Percentiles rank a stretch among this genome's conserved stretches.
phyloP scores from a whole-genome alignment of 495 filamentous ascomycete genomes.

The Lophium mytilinum region DNA sequence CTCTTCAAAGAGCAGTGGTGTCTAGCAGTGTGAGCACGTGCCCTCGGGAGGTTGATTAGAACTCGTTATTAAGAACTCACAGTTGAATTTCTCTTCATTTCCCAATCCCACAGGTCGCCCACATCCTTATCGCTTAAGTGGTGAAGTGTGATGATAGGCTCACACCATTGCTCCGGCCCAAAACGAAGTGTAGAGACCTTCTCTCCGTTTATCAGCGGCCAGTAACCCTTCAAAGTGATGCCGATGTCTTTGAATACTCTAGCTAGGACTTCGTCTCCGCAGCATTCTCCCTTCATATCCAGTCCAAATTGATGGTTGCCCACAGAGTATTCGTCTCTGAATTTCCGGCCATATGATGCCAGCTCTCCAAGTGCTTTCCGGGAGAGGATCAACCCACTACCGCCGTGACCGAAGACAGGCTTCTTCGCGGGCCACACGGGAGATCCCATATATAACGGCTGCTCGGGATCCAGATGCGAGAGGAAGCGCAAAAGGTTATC shows the following conservation, averaged over 20 bases:
- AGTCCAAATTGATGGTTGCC: constrained; percentile 21
- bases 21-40: background rate
- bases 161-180: constrained; percentile 20
- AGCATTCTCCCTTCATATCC: constrained; percentile 14
- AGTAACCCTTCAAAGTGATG: constrained; percentile 10
- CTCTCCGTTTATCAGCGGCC: constrained; percentile 23
- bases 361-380: constrained; percentile 21
- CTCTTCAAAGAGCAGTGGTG: constrained; percentile 18
- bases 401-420: constrained; percentile 22
- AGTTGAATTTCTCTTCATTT: background rate
- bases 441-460: constrained; percentile 49
- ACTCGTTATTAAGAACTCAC: too few relatives aligned
- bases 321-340: constrained; percentile 3
- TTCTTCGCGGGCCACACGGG: constrained; percentile 37
- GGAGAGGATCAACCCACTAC: constrained; percentile 21
- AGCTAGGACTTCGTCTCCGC: constrained; percentile 22
- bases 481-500: constrained; percentile 53
- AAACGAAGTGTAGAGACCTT: constrained; percentile 11
- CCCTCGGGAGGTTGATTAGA: too few relatives aligned
- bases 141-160: constrained; percentile 18
- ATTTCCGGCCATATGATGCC: constrained; percentile 5
- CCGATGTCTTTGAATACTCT: constrained; percentile 16
- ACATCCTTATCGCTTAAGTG: constrained; percentile 16
- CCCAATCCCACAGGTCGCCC: constrained; percentile 11
- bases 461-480: constrained; percentile 38